Conservation (phyloP, 1,284 basidiomycete genomes). For the Ceratobasidium sp. region DNA sequence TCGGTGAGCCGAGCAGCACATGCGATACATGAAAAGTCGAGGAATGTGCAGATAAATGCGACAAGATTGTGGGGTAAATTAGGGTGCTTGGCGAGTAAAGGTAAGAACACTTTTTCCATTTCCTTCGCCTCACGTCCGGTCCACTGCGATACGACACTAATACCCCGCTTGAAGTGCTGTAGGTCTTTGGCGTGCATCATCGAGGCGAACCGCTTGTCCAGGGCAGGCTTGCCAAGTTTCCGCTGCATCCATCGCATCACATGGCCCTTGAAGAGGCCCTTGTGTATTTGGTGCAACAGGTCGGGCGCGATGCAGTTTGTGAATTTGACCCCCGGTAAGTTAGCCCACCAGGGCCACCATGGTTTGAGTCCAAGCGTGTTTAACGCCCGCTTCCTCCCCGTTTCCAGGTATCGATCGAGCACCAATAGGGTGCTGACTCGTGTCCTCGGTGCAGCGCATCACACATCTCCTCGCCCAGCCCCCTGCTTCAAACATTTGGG, state of each 20-base stretch:
- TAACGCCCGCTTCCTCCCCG: background rate
- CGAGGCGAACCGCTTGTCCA: background rate
- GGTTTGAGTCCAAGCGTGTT: conserved; percentile 12
- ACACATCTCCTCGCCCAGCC: background rate
- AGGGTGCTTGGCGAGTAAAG: background rate
- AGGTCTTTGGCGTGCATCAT: background rate
- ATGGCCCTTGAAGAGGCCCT: conserved; percentile 55
- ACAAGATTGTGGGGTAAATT: background rate
- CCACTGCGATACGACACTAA: conserved; percentile 5
- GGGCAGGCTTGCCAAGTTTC: background rate
- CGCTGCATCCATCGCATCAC: background rate
- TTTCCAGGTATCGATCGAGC: background rate
- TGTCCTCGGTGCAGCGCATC: background rate
- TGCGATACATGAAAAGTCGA: conserved; percentile 2
- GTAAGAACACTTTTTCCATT: background rate
- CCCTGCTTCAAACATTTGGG: conserved; percentile 17
- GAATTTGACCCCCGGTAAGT: conserved; percentile 45
- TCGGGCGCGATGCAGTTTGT: conserved; percentile 52
- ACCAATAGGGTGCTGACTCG: background rate
- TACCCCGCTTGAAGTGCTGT: conserved; percentile 3
- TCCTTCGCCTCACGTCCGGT: conserved; percentile 14
- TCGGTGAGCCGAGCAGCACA: background rate
- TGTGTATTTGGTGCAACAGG: conserved; percentile 54
- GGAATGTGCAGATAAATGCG: background rate
- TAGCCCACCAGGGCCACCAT: conserved; percentile 15